Evolutionary conservation across 2,329 filamentous ascomycete genomes (phyloP), one percentile per base, ranked within the genome.

Genomic region (Sclerotinia minor): DNA sequence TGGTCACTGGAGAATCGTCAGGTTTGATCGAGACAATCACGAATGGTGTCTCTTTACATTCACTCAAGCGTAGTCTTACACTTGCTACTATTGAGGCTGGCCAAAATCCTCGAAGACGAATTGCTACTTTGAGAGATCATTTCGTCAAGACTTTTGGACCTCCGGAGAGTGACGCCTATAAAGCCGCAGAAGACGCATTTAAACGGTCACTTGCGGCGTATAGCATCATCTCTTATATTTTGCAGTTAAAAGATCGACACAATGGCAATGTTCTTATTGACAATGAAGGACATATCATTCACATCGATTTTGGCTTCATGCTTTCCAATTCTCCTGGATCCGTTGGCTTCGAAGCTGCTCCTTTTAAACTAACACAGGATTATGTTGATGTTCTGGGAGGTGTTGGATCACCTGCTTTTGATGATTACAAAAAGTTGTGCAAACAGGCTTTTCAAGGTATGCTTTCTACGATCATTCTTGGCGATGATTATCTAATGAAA

Each of bases 221-320:
- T 79, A 94, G 91, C 79, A 88, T 94, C 72, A 92, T 95, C 70
- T 92, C 88, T 68, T 95, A 95, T 76, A 82, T 95, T 61, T 82
- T 95, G 65, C 92, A 95, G 78, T 85, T 95, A 69, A 95, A 95
- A 77, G 92, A 95, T 75, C 85, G 92, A 17, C 92, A 95, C 77
- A 95, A 95, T 76, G 92, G 92, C 66, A 95, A 95, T 75, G 90
- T 95, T 19, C 84, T 95, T 69, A 90, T 95, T 74, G 92, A 94
- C 78, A 92, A 91, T 74, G 89, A 92, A 77, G 92, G 92, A 13
- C 92, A 95, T 76, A 93, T 94, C 67, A 88, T 95, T 69, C 92
- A 95, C 76, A 95, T 95, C 70, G 92, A 95, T 78, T 95, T 95
- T 78, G 92, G 92, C 67, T 95, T 95, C 77, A 94, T 95, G 90